Conservation (phyloP, 805 yeast genomes). For the Phaffomyces thermotolerans region DNA sequence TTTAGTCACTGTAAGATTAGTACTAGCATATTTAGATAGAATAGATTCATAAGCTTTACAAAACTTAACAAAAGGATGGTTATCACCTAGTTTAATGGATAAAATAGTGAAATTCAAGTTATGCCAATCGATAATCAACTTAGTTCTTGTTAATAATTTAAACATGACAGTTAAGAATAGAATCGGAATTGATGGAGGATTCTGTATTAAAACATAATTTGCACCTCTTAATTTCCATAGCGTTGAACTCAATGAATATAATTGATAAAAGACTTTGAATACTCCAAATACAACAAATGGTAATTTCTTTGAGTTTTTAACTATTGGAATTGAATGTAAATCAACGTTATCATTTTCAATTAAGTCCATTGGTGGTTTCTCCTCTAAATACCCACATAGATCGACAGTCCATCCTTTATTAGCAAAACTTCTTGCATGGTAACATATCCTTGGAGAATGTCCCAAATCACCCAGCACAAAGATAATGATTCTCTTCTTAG, state of each 20-base stretch:
- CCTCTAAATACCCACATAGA: conserved; percentile 75
- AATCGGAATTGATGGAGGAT: conserved; percentile 90
- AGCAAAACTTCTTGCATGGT: conserved; percentile 80
- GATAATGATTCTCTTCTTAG: conserved; percentile 54
- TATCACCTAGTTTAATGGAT: conserved; percentile 50
- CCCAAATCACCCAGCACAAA: conserved; percentile 91
- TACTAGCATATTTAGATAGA: conserved; percentile 57
- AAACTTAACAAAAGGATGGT: conserved; percentile 51
- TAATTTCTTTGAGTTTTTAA: conserved; percentile 30
- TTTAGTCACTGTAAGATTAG: conserved; percentile 75
- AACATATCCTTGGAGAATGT: conserved; percentile 90
- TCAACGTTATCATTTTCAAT: conserved; percentile 44
- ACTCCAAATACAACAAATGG: conserved; percentile 55
- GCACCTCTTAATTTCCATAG: conserved; percentile 53
- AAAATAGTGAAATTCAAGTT: conserved; percentile 83
- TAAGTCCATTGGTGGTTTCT: conserved; percentile 43
- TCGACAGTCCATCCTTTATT: conserved; percentile 64
- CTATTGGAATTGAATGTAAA: conserved; percentile 38
- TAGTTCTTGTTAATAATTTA: conserved; percentile 46
- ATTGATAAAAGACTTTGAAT: conserved; percentile 53
- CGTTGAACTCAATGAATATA: conserved; percentile 36
- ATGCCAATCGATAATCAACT: conserved; percentile 90
- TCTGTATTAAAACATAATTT: conserved; percentile 68
- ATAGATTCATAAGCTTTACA: conserved; percentile 56
- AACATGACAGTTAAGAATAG: conserved; percentile 55